Percentiles rank a stretch among this genome's conserved stretches.
phyloP scores from a whole-genome alignment of 495 filamentous ascomycete species.

The Glutinoglossum americanum region DNA sequence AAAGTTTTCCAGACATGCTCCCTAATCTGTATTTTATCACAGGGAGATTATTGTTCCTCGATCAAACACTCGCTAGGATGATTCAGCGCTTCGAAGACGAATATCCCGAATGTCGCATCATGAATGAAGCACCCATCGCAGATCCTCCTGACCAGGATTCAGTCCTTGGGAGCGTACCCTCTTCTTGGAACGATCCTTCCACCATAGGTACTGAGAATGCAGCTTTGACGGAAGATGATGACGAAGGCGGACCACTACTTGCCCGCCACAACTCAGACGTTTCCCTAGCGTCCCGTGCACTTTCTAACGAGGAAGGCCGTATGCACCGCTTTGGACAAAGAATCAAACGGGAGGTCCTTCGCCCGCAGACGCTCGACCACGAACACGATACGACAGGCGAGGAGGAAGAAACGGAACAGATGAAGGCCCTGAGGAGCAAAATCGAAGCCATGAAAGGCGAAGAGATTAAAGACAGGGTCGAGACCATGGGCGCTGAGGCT shows the following conservation, averaged over 20 bases:
- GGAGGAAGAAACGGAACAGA: background rate
- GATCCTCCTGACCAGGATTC: background rate
- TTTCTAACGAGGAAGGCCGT: conserved; percentile 74
- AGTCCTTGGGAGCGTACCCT: background rate
- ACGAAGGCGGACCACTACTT: conserved; percentile 14
- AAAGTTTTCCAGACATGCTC: background rate
- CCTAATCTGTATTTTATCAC: background rate
- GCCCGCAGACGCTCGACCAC: conserved; percentile 6
- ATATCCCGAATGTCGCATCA: conserved; percentile 68
- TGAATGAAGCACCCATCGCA: conserved; percentile 12
- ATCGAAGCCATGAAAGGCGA: background rate
- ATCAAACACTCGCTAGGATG: conserved; percentile 70
- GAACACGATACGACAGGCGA: conserved; percentile 1
- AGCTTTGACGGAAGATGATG: conserved; percentile 5
- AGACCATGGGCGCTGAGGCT: background rate
- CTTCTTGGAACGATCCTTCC: background rate
- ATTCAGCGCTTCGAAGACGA: conserved; percentile 91
- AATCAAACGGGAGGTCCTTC: conserved; percentile 47
- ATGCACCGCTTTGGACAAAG: conserved; percentile 69
- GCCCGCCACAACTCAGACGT: conserved; percentile 58
- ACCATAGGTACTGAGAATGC: conserved; percentile 17
- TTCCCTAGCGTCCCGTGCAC: conserved; percentile 53
- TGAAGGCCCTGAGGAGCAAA: background rate
- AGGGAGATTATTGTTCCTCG: conserved; percentile 76
- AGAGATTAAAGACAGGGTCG: background rate